phyloP scores from a whole-genome alignment of 345 rosid genomes.

The Syzygium jambos region DNA sequence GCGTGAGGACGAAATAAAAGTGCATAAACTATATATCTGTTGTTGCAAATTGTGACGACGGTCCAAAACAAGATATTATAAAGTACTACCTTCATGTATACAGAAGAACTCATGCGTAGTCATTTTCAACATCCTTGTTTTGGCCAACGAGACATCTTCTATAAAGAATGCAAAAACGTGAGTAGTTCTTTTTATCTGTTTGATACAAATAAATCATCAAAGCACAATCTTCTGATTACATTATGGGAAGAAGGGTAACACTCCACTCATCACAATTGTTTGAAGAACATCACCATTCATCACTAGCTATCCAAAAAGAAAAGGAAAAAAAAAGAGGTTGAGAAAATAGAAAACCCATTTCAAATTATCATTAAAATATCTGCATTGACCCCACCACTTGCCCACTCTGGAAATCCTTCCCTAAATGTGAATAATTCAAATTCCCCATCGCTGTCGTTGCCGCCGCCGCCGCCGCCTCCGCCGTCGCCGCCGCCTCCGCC shows the following conservation, averaged over 20 bases:
- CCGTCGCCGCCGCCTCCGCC: constrained; percentile 1
- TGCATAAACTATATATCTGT: not conserved
- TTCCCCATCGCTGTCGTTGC: constrained; percentile 11
- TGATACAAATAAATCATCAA: not conserved
- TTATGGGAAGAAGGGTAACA: not conserved
- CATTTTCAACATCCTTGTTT: not conserved
- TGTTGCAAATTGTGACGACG: not conserved
- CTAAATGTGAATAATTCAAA: constrained; percentile 25
- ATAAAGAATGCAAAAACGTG: not conserved
- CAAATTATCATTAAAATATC: constrained; percentile 36
- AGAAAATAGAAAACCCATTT: not conserved
- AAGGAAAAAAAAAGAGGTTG: not conserved
- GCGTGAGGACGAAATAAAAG: not conserved
- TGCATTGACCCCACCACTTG: constrained; percentile 22
- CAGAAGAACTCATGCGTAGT: not conserved
- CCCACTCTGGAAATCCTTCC: constrained; percentile 44
- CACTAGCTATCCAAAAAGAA: not conserved
- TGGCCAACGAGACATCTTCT: not conserved
- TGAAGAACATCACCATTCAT: not conserved
- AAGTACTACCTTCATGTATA: not conserved
- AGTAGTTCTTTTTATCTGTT: not conserved
- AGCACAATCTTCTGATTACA: not conserved
- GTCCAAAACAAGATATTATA: not conserved
- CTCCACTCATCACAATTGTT: not conserved
- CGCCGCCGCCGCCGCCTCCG: not conserved